A percentile compares a stretch with the other conserved stretches of the same genome.
phyloP scores from a whole-genome alignment of 1,284 basidiomycete species.

The Neonothopanus nambi region DNA sequence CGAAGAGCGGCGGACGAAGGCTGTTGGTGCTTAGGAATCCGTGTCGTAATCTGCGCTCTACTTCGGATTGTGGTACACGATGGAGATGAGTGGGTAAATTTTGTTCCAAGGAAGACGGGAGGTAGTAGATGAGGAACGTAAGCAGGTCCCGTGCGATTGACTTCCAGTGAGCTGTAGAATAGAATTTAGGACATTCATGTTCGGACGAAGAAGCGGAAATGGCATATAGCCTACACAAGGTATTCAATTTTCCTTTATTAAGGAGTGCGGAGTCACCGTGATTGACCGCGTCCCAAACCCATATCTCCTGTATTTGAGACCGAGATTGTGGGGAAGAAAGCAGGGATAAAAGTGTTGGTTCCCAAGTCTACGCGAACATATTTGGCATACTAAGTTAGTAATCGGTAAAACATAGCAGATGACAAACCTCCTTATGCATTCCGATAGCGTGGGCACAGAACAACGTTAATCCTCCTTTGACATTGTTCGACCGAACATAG shows the following conservation, averaged over 20 bases:
- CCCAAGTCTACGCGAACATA: constrained; percentile 54
- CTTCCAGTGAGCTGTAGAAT: constrained; percentile 72
- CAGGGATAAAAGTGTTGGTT: constrained; percentile 56
- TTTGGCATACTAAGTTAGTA: not conserved
- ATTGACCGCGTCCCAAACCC: constrained; percentile 76
- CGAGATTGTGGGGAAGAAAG: constrained; percentile 35
- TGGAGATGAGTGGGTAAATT: constrained; percentile 51
- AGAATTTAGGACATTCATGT: not conserved
- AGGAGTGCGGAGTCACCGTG: constrained; percentile 76
- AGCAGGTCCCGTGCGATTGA: constrained; percentile 72
- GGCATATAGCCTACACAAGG: constrained; percentile 53
- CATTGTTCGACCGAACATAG: constrained; percentile 39
- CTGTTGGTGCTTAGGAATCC: constrained; percentile 38
- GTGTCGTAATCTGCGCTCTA: constrained; percentile 37
- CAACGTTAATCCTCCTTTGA: constrained; percentile 54
- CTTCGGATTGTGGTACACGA: constrained; percentile 42
- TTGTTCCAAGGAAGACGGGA: constrained; percentile 44
- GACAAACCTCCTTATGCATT: constrained; percentile 75
- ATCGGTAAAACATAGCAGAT: too few relatives aligned
- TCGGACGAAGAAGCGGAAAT: not conserved
- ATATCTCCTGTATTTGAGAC: constrained; percentile 67
- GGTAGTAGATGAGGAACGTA: constrained; percentile 64
- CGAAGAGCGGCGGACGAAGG: constrained; percentile 44
- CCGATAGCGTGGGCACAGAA: constrained; percentile 81
- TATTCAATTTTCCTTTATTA: constrained; percentile 56